A percentile compares a stretch with the other conserved stretches of the same genome.
Evolutionary conservation across 1,284 basidiomycete genomes (phyloP).

Genomic region (Malassezia obtusa): DNA sequence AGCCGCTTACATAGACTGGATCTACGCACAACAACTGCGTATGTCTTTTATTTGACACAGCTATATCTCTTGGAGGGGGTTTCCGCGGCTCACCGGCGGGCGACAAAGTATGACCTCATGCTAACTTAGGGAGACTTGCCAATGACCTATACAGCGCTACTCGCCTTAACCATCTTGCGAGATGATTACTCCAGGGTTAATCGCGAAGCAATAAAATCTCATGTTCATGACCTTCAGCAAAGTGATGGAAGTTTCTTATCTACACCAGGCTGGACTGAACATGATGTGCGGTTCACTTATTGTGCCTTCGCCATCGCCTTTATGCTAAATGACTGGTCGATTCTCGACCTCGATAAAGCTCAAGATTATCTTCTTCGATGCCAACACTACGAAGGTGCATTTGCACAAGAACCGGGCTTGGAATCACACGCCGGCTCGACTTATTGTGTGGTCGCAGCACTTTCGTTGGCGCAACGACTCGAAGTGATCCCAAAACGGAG

Average conservation of each 20-base stretch:
- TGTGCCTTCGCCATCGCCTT: conserved; percentile 73
- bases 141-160: conserved; percentile 40
- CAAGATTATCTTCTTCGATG: conserved; percentile 55
- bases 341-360: conserved; percentile 59
- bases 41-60: neutral
- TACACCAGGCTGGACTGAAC: conserved; percentile 58
- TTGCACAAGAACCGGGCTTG: conserved; percentile 66
- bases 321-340: conserved; percentile 67
- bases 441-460: conserved; percentile 74
- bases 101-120: neutral
- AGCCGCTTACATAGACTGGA: conserved; percentile 55
- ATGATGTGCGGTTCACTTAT: conserved; percentile 73
- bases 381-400: conserved; percentile 80
- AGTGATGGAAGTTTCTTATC: conserved; percentile 61
- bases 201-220: conserved; percentile 13
- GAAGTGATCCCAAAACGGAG: neutral
- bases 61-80: conserved; percentile 20
- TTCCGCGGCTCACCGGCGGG: conserved; percentile 22
- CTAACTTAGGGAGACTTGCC: conserved; percentile 22
- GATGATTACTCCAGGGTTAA: conserved; percentile 33
- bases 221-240: conserved; percentile 24
- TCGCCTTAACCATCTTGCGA: conserved; percentile 29
- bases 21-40: conserved; percentile 69
- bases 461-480: conserved; percentile 53
- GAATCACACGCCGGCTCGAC: conserved; percentile 93